Percentiles rank a stretch among this genome's conserved stretches.
phyloP scores from a whole-genome alignment of 1,139 yeast genomes.

The Pichia sp. region DNA sequence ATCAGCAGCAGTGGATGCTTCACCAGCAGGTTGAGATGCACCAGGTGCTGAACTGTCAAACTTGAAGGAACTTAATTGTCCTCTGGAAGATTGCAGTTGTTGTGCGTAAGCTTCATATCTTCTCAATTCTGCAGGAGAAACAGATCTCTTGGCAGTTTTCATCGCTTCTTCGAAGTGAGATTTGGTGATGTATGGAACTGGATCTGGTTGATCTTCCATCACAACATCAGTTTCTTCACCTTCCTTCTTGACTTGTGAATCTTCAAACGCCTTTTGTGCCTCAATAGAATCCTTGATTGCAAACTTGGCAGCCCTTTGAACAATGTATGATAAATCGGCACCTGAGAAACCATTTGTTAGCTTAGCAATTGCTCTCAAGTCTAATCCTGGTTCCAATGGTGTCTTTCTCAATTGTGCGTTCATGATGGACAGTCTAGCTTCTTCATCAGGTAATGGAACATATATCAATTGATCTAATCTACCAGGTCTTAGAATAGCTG shows the following conservation, averaged over 20 bases:
- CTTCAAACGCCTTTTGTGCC: slow-evolving; percentile 57
- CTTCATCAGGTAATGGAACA: slow-evolving; percentile 96
- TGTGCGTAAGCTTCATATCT: slow-evolving; percentile 98
- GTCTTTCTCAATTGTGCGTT: slow-evolving; percentile 97
- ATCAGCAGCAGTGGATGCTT: slow-evolving; percentile 43
- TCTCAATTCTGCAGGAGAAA: slow-evolving; percentile 94
- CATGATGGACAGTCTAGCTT: slow-evolving; percentile 87
- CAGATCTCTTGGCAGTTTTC: slow-evolving; percentile 98
- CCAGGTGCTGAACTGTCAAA: slow-evolving; percentile 51
- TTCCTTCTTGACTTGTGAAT: slow-evolving; percentile 43
- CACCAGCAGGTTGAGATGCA: slow-evolving; percentile 24
- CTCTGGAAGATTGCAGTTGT: slow-evolving; percentile 93
- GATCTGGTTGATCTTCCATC: slow-evolving; percentile 72
- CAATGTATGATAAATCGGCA: slow-evolving; percentile 97
- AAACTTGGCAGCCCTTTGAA: slow-evolving; percentile 96
- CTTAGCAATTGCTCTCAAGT: slow-evolving; percentile 82
- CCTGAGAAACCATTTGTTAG: slow-evolving; percentile 96
- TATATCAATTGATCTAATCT: slow-evolving; percentile 97
- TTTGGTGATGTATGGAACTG: slow-evolving; percentile 92
- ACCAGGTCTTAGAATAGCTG: slow-evolving; percentile 98
- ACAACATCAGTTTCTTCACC: slow-evolving; percentile 51
- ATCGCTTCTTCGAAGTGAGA: slow-evolving; percentile 91
- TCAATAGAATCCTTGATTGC: slow-evolving; percentile 98
- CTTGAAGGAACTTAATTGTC: slow-evolving; percentile 76
- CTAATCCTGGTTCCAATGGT: slow-evolving; percentile 96